These are phyloP conservation scores for Gracilariopsis chorda DNA, from an alignment of 23 red algal species.

Conservation along the genomic window DNA sequence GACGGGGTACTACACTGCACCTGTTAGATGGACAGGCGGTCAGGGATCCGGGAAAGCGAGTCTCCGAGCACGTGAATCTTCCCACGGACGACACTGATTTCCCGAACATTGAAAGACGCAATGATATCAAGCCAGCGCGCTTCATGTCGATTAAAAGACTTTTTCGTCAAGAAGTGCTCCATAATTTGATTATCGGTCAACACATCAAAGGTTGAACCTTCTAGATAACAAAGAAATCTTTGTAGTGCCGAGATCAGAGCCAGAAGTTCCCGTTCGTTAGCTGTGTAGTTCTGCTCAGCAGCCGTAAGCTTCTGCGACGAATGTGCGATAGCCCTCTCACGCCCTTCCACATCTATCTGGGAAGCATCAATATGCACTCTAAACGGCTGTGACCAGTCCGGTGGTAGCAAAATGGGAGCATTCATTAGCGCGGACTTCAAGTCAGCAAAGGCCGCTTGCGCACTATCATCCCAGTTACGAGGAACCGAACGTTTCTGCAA, in stretches of 20 bases:
- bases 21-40: no score
- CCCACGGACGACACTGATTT: not conserved
- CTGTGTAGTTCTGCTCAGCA: not conserved
- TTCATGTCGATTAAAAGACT: not conserved
- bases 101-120: not conserved
- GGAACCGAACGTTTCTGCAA: not conserved
- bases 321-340: not conserved
- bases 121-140: not conserved
- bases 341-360: not conserved
- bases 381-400: not conserved
- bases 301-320: not conserved
- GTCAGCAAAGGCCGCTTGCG: not conserved
- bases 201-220: not conserved
- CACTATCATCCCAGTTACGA: not conserved
- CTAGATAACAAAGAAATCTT: not conserved
- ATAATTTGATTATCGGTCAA: not conserved
- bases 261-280: not conserved
- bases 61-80: no score
- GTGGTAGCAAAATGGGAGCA: not conserved
- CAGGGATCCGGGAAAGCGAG: no score
- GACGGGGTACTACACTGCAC: no score
- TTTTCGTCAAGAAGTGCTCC: not conserved
- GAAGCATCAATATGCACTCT: not conserved
- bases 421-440: not conserved
- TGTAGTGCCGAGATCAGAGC: not conserved